A percentile compares a stretch with the other conserved stretches of the same genome.
phyloP scores from a whole-genome alignment of 257 asterid species.

The Parsonsia alboflavescens region DNA sequence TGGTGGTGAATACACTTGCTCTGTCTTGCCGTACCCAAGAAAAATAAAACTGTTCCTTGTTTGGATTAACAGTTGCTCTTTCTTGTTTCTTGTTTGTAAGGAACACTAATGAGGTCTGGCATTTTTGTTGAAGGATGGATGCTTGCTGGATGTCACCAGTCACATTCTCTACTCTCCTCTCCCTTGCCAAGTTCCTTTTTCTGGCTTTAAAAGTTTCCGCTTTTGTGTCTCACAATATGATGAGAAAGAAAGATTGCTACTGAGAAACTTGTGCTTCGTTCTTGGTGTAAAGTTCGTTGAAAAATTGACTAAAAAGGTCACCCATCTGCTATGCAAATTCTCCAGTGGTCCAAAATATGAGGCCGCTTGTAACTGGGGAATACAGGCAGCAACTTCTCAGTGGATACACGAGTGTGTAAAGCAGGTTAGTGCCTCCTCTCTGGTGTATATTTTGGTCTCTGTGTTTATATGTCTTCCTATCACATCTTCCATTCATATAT shows the following conservation, averaged over 20 bases:
- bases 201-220: slow-evolving; percentile 60
- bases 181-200: slow-evolving; percentile 76
- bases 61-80: too few species aligned
- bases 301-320: slow-evolving; percentile 62
- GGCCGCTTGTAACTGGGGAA: slow-evolving; percentile 80
- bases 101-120: slow-evolving; percentile 27
- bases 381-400: slow-evolving; percentile 65
- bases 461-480: background rate
- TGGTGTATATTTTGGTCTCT: background rate
- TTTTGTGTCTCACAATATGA: slow-evolving; percentile 81
- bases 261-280: slow-evolving; percentile 76
- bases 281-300: slow-evolving; percentile 68
- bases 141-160: slow-evolving; percentile 71
- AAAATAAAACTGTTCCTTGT: background rate
- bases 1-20: background rate
- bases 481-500: slow-evolving; percentile 15
- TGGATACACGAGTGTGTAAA: slow-evolving; percentile 80
- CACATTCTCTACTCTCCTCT: slow-evolving; percentile 93
- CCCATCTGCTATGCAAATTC: slow-evolving; percentile 77
- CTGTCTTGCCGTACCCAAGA: background rate
- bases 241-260: slow-evolving; percentile 58
- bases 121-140: slow-evolving; percentile 58
- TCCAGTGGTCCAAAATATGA: slow-evolving; percentile 71
- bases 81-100: background rate
- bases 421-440: slow-evolving; percentile 45